phyloP scores from a whole-genome alignment of 768 basidiomycete species.

The Rhizopogon vesiculosus region DNA sequence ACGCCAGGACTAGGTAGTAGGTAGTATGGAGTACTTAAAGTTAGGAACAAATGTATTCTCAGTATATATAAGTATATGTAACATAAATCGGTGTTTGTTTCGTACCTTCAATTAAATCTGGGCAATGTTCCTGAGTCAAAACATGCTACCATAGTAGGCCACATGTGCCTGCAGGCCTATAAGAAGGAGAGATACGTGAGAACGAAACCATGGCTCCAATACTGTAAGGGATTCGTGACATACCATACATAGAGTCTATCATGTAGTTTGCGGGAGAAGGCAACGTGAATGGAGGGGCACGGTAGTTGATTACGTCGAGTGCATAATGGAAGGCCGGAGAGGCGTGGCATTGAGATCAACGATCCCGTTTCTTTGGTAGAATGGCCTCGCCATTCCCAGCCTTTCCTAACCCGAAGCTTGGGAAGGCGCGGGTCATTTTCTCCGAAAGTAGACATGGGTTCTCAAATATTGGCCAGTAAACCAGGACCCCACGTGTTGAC shows the following conservation, averaged over 20 bases:
- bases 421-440: slow-evolving; percentile 3
- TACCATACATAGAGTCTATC: not conserved
- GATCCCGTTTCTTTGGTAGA: not conserved
- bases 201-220: slow-evolving; percentile 11
- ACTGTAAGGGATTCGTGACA: too few relatives aligned
- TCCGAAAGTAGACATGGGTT: slow-evolving; percentile 9
- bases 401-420: slow-evolving; percentile 6
- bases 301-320: slow-evolving; percentile 7
- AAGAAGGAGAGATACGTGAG: not conserved
- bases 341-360: slow-evolving; percentile 5
- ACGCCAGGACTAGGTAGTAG: too few relatives aligned
- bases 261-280: not conserved
- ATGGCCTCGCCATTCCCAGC: not conserved
- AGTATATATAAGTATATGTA: not conserved
- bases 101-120: not conserved
- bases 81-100: too few relatives aligned
- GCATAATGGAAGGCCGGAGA: slow-evolving; percentile 6
- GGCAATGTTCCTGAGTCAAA: not conserved
- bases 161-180: not conserved
- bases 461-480: not conserved
- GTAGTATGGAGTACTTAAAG: not conserved
- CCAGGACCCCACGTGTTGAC: slow-evolving; percentile 18
- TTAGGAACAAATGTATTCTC: not conserved
- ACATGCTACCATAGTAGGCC: not conserved
- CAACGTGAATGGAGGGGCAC: not conserved